Evolutionary conservation across 805 yeast genomes (phyloP), one percentile per base, ranked within the genome.

Genomic region (Candida taoyuanica): DNA sequence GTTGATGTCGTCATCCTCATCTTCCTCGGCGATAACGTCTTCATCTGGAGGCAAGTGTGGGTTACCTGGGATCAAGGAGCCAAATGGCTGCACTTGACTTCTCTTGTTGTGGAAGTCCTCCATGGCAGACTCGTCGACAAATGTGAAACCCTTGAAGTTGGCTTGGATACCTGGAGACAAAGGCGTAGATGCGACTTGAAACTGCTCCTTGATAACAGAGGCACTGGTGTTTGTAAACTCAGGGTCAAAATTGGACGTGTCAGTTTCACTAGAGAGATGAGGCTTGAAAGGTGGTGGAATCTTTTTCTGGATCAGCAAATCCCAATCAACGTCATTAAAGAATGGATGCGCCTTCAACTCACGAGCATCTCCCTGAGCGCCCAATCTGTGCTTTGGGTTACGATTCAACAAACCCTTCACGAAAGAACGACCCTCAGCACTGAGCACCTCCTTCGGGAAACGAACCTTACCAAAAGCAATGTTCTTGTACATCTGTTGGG

Each of bases 401-500:
- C 98, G 78, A 64, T 93, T 93, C 55, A 93, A 72, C 44, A 93
- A 69, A 1, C 98, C 97, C 63, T 93, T 93, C 36, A 93, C 98
- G 61, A 93, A 91, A 9, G 93, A 81, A 44, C 98, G 76, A 29
- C 98, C 98, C 60, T 89, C 97, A 5, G 86, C 75, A 33, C 95
- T 83, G 42, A 93, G 68, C 17, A 93, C 94, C 59, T 93, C 98
- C 60, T 91, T 87, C 34, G 98, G 98, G 63, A 93, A 93, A 56
- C 96, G 75, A 31, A 93, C 98, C 62, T 91, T 93, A 46, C 98
- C 98, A 64, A 88, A 93, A 5, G 98, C 98, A 67, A 93, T 93
- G 65, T 93, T 93, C 67, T 91, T 93, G 67, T 93, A 93, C 98
- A 93, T 93, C 63, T 93, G 96, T 67, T 93, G 98, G 35, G 95